These are phyloP conservation scores for Taiwanofungus camphoratus DNA, from an alignment of 1,284 basidiomycete species.

Conservation along the genomic window DNA sequence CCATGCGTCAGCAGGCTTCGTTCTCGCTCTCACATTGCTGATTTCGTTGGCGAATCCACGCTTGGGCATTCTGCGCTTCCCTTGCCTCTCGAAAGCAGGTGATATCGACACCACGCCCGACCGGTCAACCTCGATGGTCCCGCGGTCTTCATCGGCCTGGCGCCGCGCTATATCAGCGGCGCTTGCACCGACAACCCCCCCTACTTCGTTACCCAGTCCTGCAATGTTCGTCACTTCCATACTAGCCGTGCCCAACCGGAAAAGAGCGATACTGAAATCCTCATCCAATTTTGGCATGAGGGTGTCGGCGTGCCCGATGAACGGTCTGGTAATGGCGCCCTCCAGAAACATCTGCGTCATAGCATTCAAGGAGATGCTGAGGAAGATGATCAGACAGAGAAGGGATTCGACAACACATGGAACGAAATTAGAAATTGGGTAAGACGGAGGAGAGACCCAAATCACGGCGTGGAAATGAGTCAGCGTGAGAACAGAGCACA, in stretches of 20 bases:
- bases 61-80: slow-evolving; percentile 15
- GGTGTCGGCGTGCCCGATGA: slow-evolving; percentile 40
- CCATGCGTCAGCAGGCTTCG: slow-evolving; percentile 34
- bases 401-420: slow-evolving; percentile 64
- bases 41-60: slow-evolving; percentile 35
- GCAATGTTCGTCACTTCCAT: slow-evolving; percentile 66
- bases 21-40: slow-evolving; percentile 29
- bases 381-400: slow-evolving; percentile 46
- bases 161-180: slow-evolving; percentile 17
- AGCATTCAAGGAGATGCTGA: slow-evolving; percentile 53
- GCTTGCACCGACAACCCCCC: slow-evolving; percentile 38
- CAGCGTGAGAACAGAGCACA: slow-evolving; percentile 53
- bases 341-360: slow-evolving; percentile 60
- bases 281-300: slow-evolving; percentile 54
- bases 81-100: slow-evolving; percentile 21
- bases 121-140: slow-evolving; percentile 39
- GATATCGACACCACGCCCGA: slow-evolving; percentile 35
- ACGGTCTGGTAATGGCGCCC: slow-evolving; percentile 38
- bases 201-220: slow-evolving; percentile 70
- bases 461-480: slow-evolving; percentile 62
- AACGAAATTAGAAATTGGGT: slow-evolving; percentile 67
- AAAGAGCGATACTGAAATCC: slow-evolving; percentile 65
- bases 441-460: slow-evolving; percentile 41
- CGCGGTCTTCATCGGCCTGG: slow-evolving; percentile 21
- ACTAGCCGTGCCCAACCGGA: slow-evolving; percentile 67